Conservation (phyloP, 1,284 basidiomycete species). For the Cryptococcus floricola region DNA sequence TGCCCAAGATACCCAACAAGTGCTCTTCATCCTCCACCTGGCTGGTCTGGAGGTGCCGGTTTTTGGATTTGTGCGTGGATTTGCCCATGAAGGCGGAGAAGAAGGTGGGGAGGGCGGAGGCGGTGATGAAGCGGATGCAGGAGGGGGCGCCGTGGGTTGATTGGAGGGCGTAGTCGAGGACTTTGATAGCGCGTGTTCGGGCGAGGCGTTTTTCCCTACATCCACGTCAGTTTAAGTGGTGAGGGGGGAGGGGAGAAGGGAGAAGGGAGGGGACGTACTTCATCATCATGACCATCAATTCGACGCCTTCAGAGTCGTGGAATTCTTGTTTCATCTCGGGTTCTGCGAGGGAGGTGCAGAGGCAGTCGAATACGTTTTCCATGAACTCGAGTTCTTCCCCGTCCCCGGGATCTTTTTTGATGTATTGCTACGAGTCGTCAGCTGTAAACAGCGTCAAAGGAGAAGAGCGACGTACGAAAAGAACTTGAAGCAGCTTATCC, state of each 20-base stretch:
- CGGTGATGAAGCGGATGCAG: constrained; percentile 86
- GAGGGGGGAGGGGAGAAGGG: background rate
- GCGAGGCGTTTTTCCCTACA: constrained; percentile 75
- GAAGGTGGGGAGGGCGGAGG: constrained; percentile 77
- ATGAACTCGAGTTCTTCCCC: constrained; percentile 93
- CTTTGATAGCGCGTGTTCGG: constrained; percentile 77
- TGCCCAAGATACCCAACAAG: constrained; percentile 79
- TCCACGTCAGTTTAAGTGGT: background rate
- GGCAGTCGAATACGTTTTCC: constrained; percentile 88
- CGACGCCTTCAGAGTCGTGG: constrained; percentile 85
- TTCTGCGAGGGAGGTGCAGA: constrained; percentile 78
- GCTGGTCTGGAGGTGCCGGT: constrained; percentile 55
- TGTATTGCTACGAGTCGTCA: constrained; percentile 67
- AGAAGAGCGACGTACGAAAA: constrained; percentile 62
- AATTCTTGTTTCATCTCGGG: constrained; percentile 74
- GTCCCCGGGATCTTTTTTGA: constrained; percentile 72
- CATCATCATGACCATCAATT: constrained; percentile 95
- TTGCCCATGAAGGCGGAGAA: constrained; percentile 93
- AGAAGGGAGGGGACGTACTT: constrained; percentile 58
- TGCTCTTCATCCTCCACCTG: constrained; percentile 81
- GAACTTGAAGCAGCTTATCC: constrained; percentile 68
- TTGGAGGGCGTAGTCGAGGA: constrained; percentile 85
- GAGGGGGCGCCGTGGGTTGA: constrained; percentile 66
- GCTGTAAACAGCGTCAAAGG: background rate
- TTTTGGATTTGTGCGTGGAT: constrained; percentile 61